Evolutionary conservation across 2,329 filamentous ascomycete species (phyloP).

Genomic region (Aspergillus spinulosporus): DNA sequence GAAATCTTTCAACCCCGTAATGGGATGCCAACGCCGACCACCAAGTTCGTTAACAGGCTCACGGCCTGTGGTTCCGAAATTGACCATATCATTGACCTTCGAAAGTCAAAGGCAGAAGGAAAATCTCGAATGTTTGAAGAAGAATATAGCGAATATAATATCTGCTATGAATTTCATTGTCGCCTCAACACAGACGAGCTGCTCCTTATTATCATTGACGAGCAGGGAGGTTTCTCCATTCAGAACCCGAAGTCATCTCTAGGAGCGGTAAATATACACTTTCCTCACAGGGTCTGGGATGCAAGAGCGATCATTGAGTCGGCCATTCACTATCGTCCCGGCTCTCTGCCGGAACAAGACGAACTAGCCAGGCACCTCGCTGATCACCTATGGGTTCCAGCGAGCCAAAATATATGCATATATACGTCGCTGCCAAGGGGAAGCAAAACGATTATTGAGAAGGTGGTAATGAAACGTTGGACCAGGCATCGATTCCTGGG

Average conservation of each 20-base stretch:
- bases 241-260: conserved; percentile 29
- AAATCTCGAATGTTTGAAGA: conserved; percentile 31
- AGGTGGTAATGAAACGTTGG: conserved; percentile 38
- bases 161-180: conserved; percentile 45
- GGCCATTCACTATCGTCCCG: conserved; percentile 24
- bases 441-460: conserved; percentile 29
- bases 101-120: conserved; percentile 23
- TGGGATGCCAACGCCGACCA: conserved; percentile 29
- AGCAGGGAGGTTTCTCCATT: conserved; percentile 32
- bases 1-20: conserved; percentile 34
- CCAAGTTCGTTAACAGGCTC: conserved; percentile 39
- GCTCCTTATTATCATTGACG: conserved; percentile 37
- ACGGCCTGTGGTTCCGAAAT: conserved; percentile 44
- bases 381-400: conserved; percentile 36
- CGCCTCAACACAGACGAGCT: conserved; percentile 29
- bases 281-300: conserved; percentile 44
- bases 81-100: conserved; percentile 40
- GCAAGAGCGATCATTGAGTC: conserved; percentile 36
- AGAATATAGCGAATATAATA: conserved; percentile 22
- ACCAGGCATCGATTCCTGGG: conserved; percentile 32
- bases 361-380: conserved; percentile 34
- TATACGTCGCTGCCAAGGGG: conserved; percentile 28
- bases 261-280: conserved; percentile 42
- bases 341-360: conserved; percentile 28
- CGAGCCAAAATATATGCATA: conserved; percentile 31